Base-by-base conservation (phyloP, 1,139 yeast genomes). In the Debaryomyces singareniensis region DNA sequence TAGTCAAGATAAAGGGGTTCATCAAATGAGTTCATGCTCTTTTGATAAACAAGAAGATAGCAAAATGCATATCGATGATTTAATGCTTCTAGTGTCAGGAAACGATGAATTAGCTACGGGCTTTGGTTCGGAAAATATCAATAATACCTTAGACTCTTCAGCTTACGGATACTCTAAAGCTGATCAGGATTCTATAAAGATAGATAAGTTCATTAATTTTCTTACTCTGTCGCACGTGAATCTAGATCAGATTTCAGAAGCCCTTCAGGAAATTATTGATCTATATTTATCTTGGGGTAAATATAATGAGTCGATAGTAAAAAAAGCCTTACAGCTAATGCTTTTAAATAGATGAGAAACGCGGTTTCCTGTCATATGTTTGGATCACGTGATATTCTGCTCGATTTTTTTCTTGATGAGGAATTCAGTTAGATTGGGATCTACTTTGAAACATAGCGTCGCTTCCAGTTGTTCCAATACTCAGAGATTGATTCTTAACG, bases 271-370 rank as follows among this genome's bases (percentile, higher is more conserved):
- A 43, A 61, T 86, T 51, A 66, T 87, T 29, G 75, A 82, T 5
- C 57, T 87, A 3, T 87, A 87, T 50, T 89, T 82, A 29, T 68
- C 76, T 9, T 87, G 96, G 96, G 89, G 83, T 42, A 54, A 75
- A 15, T 87, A 83, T 47, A 87, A 83, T 45, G 96, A 87, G 49
- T 53, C 44, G 18, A 46, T 42, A 13, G 66, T 65, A 24, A 62
- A 62, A 34, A 61, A 61, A 39, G 60, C 70, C 3, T 43, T 68
- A 23, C 72, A 63, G 40, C 41, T 49, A 32, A 65, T 67, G 72
- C 42, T 68, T 15, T 40, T 64, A 27, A 57, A 53, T 31, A 43
- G 68, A 20, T 58, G 34, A 35, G 12, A 23, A 26, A 10, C 6
- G 3, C 13, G 3, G 10, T 10, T 26, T 11, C 21, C 12, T n/a